Base-by-base conservation (phyloP, 768 basidiomycete species). In the Rhodosporidiobolus odoratus region DNA sequence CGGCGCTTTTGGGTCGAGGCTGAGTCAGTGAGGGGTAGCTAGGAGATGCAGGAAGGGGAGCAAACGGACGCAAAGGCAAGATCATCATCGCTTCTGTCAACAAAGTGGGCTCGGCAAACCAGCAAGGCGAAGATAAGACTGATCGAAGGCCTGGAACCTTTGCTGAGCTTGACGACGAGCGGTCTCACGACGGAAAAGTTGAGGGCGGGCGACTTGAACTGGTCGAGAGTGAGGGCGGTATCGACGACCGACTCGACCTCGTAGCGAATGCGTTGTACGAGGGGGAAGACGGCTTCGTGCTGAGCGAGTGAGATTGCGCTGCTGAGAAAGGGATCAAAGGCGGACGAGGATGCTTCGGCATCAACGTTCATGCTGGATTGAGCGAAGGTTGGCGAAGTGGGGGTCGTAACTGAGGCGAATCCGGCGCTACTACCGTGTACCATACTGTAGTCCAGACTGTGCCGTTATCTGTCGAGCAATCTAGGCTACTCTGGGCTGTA, bases 161-260 rank as follows among this genome's bases (percentile, higher is more conserved):
- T 34, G 8, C 58, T 67, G 25, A 74, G 45, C 54, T 68, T 67
- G n/a, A 34, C 2, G 25, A 30, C 25, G n/a, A 74, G 59, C 0
- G 73, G 73, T 4, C 62, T 53, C 1, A 74, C 69, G 62, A 70
- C 45, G 19, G 60, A 61, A 54, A 69, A 74, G 58, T 70, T 67
- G 66, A 74, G 32, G 23, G 66, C 34, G 34, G 69, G 66, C 8
- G 54, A 40, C 23, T 32, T 37, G 23, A 73, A 52, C 38, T 66
- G 62, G 15, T 70, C 65, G 37, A 38, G 70, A 6, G 65, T 48
- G 23, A 73, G 66, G 15, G 65, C 41, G 15, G 73, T 62, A 40
- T 74, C 73, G 58, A 74, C 58, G 27, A 34, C 35, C 1, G 21
- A 12, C 8, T 58, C 54, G 48, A 74, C 56, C 12, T 70, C 62